A percentile compares a stretch with the other conserved stretches of the same genome.
These are phyloP conservation scores for Colletotrichum melonis DNA, from an alignment of 2,329 filamentous ascomycete genomes.

Conservation along the genomic window DNA sequence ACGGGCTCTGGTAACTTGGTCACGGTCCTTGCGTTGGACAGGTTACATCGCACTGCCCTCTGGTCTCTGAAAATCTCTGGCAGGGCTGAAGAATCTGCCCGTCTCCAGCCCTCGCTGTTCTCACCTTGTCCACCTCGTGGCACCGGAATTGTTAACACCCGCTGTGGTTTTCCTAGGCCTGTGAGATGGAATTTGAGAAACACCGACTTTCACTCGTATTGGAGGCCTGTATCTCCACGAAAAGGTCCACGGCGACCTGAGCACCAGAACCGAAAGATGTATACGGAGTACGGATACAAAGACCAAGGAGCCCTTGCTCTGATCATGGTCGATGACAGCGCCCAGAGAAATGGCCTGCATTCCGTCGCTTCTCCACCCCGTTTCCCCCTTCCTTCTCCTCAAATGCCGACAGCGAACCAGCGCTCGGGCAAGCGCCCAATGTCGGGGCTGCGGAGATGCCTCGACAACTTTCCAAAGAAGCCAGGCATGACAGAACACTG, in stretches of 20 bases:
- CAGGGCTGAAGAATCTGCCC: slow-evolving; percentile 19
- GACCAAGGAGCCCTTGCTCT: slow-evolving; percentile 9
- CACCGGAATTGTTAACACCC: slow-evolving; percentile 4
- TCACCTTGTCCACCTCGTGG: not conserved
- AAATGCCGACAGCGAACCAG: slow-evolving; percentile 26
- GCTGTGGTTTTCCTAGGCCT: not conserved
- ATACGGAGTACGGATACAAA: no score
- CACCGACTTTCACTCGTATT: not conserved
- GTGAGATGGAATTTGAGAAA: not conserved
- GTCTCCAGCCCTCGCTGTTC: not conserved
- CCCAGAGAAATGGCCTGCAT: slow-evolving; percentile 17
- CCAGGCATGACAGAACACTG: slow-evolving; percentile 7
- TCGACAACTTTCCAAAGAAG: not conserved
- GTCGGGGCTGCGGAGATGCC: slow-evolving; percentile 2
- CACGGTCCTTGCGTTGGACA: not conserved
- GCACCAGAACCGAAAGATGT: not conserved
- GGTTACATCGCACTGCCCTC: slow-evolving; percentile 2
- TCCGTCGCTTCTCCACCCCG: slow-evolving; percentile 11
- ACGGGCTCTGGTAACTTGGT: not conserved
- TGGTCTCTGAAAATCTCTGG: not conserved
- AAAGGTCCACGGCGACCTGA: not conserved
- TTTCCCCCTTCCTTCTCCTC: not conserved
- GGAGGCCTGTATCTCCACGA: not conserved
- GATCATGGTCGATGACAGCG: slow-evolving; percentile 29
- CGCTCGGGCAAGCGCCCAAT: not conserved